These are phyloP conservation scores for Podila verticillata DNA, from an alignment of 192 early-diverging fungal species.

Conservation along the genomic window DNA sequence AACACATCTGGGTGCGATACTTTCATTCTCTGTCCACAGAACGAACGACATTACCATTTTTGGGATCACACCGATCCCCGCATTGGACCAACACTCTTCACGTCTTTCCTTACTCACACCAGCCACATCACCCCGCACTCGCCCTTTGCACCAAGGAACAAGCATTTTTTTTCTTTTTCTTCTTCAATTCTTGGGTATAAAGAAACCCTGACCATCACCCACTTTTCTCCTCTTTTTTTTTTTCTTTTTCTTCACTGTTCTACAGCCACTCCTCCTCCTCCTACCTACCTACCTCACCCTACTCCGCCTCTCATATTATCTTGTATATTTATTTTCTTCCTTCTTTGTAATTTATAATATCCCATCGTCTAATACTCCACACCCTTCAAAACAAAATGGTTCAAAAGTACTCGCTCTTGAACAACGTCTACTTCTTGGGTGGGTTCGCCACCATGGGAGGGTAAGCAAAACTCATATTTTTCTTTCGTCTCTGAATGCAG, in stretches of 20 bases:
- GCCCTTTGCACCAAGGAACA: too few relatives aligned
- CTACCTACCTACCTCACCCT: not conserved
- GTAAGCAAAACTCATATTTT: conserved; percentile 15
- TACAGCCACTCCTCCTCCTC: conserved; percentile 13
- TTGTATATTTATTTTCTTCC: not conserved
- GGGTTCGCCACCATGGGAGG: conserved; percentile 62
- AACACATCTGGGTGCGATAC: too few relatives aligned
- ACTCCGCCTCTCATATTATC: not conserved
- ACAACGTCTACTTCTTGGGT: conserved; percentile 53
- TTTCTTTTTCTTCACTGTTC: conserved; percentile 32
- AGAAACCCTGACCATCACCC: conserved; percentile 1
- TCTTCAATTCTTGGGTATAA: not conserved
- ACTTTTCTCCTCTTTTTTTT: conserved; percentile 4
- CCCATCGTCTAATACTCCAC: conserved; percentile 7
- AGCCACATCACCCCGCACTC: too few relatives aligned
- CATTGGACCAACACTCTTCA: too few relatives aligned
- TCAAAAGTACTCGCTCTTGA: conserved; percentile 28
- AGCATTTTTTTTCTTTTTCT: too few relatives aligned
- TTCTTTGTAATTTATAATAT: not conserved
- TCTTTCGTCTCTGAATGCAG: too few relatives aligned
- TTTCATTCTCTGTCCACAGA: too few relatives aligned
- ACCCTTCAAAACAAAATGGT: not conserved
- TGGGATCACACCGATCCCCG: too few relatives aligned
- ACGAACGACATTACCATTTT: too few relatives aligned
- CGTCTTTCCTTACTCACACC: too few relatives aligned